These are phyloP conservation scores for Dryadomyces sulphureus DNA, from an alignment of 2,329 filamentous ascomycete genomes.

Conservation along the genomic window DNA sequence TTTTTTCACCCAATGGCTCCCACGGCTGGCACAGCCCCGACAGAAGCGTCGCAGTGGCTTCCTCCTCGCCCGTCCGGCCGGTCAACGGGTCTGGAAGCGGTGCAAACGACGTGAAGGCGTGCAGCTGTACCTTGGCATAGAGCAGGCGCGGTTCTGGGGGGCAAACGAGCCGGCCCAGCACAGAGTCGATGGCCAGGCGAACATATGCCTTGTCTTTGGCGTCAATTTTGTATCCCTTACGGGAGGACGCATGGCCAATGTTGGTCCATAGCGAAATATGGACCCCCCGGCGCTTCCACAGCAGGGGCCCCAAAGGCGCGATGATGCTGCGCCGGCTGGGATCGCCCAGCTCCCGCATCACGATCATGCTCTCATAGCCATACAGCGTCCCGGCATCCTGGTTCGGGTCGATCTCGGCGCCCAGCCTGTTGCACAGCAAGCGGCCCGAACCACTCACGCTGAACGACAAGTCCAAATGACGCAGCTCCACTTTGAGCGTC, in stretches of 20 bases:
- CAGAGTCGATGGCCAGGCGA: conserved; percentile 35
- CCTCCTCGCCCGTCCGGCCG: conserved; percentile 43
- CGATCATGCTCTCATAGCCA: conserved; percentile 42
- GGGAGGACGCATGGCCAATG: neutral
- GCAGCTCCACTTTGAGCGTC: conserved; percentile 30
- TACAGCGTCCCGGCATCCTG: conserved; percentile 48
- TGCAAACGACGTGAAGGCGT: conserved; percentile 44
- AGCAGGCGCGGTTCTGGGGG: conserved; percentile 38
- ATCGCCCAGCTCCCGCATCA: conserved; percentile 29
- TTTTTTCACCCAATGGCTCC: conserved; percentile 15
- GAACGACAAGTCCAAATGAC: conserved; percentile 38
- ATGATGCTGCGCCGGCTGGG: conserved; percentile 32
- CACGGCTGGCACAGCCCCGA: conserved; percentile 37
- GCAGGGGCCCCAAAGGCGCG: conserved; percentile 29
- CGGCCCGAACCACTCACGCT: conserved; percentile 25
- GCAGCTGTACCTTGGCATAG: conserved; percentile 41
- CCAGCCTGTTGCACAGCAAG: conserved; percentile 33
- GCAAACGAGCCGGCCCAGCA: conserved; percentile 41
- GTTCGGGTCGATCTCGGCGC: conserved; percentile 33
- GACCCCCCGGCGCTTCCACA: conserved; percentile 16
- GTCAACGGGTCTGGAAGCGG: conserved; percentile 41
- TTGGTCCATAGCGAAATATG: conserved; percentile 26
- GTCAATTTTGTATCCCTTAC: neutral
- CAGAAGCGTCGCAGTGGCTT: conserved; percentile 33
- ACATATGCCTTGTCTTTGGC: conserved; percentile 22